Evolutionary conservation across 2,329 filamentous ascomycete genomes (phyloP).

Genomic region (Bipolaris bicolor): DNA sequence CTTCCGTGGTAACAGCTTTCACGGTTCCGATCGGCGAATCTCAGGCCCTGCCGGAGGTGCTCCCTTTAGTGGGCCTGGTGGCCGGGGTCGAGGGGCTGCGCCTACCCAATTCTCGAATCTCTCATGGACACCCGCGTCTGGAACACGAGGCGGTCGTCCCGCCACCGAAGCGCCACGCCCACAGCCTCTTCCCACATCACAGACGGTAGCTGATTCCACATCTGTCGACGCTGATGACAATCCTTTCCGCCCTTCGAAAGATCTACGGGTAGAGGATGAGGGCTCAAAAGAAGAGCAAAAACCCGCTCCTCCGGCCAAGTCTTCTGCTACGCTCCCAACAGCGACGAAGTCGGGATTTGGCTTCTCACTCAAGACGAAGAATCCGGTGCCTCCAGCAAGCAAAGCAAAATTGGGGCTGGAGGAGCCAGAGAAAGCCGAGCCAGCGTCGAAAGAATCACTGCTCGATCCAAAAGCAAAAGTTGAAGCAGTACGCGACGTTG

Average conservation of each 20-base stretch:
- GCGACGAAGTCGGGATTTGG: slow-evolving; percentile 68
- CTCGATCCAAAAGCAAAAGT: slow-evolving; percentile 49
- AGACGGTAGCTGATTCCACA: slow-evolving; percentile 29
- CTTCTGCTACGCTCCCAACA: slow-evolving; percentile 61
- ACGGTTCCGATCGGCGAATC: slow-evolving; percentile 52
- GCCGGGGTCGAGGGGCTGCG: slow-evolving; percentile 60
- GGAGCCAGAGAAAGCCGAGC: slow-evolving; percentile 42
- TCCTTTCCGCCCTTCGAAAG: slow-evolving; percentile 68
- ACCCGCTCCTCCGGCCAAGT: slow-evolving; percentile 58
- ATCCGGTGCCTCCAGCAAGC: slow-evolving; percentile 60
- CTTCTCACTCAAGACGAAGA: slow-evolving; percentile 85
- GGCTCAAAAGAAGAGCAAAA: slow-evolving; percentile 58
- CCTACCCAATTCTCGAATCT: slow-evolving; percentile 66
- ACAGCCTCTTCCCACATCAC: slow-evolving; percentile 23
- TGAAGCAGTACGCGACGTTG: slow-evolving; percentile 38
- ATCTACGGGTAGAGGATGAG: slow-evolving; percentile 69
- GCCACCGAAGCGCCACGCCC: slow-evolving; percentile 47
- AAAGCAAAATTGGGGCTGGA: slow-evolving; percentile 59
- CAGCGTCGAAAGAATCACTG: slow-evolving; percentile 47
- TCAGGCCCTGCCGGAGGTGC: slow-evolving; percentile 50
- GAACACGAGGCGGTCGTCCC: slow-evolving; percentile 59
- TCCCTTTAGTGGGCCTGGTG: slow-evolving; percentile 51
- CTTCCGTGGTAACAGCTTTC: slow-evolving; percentile 64
- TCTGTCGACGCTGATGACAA: slow-evolving; percentile 63
- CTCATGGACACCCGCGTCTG: slow-evolving; percentile 71